Evolutionary conservation across 345 rosid species (phyloP).

Genomic region (Rhodamnia rubescens): DNA sequence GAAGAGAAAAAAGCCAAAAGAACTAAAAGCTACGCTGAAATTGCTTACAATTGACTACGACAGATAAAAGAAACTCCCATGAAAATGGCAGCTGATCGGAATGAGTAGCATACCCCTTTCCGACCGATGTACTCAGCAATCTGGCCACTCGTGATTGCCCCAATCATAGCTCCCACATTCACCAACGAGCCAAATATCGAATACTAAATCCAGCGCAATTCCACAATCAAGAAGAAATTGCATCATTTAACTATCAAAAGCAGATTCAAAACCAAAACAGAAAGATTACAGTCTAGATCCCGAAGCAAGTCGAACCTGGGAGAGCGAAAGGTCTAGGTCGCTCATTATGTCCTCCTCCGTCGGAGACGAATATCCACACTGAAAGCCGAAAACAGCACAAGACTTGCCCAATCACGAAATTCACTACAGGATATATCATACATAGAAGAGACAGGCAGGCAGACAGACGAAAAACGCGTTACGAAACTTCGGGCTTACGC

Average conservation of each 20-base stretch:
- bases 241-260: neutral
- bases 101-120: constrained; percentile 45
- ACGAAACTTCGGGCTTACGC: constrained; percentile 14
- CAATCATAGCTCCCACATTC: constrained; percentile 75
- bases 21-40: neutral
- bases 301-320: constrained; percentile 32
- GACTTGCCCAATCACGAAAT: neutral
- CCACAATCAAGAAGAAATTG: neutral
- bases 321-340: constrained; percentile 44
- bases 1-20: neutral
- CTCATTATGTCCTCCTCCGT: constrained; percentile 36
- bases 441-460: neutral
- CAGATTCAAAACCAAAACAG: neutral
- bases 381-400: neutral
- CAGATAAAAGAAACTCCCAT: neutral
- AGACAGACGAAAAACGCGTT: neutral
- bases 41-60: neutral
- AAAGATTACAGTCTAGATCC: neutral
- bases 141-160: constrained; percentile 70
- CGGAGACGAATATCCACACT: constrained; percentile 73
- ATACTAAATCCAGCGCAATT: constrained; percentile 15
- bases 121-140: constrained; percentile 66
- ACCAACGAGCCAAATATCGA: constrained; percentile 63
- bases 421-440: neutral
- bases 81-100: neutral